A percentile compares a stretch with the other conserved stretches of the same genome.
Evolutionary conservation across 2,329 filamentous ascomycete species (phyloP).

Genomic region (Diaporthe citrichinensis): DNA sequence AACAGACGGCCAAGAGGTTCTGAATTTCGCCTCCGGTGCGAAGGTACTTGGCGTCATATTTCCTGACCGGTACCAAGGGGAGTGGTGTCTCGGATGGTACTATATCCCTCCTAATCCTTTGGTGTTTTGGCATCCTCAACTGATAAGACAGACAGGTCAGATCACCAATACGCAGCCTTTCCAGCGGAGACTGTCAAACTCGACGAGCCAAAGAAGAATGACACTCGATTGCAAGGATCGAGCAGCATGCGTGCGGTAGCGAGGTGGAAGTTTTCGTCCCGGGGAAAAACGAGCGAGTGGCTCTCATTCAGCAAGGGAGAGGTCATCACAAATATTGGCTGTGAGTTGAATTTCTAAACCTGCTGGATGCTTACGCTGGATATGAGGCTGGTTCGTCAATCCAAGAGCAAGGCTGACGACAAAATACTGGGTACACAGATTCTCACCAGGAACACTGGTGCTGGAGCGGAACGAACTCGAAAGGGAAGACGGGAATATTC

Average conservation of each 20-base stretch:
- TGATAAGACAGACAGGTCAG: constrained; percentile 51
- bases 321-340: constrained; percentile 74
- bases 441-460: constrained; percentile 66
- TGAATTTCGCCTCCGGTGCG: constrained; percentile 57
- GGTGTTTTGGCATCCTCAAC: background rate
- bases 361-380: background rate
- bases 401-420: constrained; percentile 6
- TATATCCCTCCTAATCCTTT: background rate
- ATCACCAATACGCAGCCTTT: constrained; percentile 63
- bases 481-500: constrained; percentile 68
- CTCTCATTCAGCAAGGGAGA: constrained; percentile 75
- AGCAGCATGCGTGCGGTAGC: constrained; percentile 63
- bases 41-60: constrained; percentile 66
- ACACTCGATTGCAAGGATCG: constrained; percentile 60
- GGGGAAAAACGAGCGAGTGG: constrained; percentile 61
- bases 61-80: constrained; percentile 64
- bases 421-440: constrained; percentile 49
- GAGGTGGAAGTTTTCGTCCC: constrained; percentile 64
- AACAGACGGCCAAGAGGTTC: constrained; percentile 24
- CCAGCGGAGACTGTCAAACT: constrained; percentile 64
- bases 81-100: constrained; percentile 68
- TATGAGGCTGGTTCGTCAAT: background rate
- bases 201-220: constrained; percentile 59
- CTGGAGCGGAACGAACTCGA: constrained; percentile 67
- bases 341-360: constrained; percentile 53